phyloP scores from a whole-genome alignment of 495 filamentous ascomycete genomes.

The Peziza echinospora region DNA sequence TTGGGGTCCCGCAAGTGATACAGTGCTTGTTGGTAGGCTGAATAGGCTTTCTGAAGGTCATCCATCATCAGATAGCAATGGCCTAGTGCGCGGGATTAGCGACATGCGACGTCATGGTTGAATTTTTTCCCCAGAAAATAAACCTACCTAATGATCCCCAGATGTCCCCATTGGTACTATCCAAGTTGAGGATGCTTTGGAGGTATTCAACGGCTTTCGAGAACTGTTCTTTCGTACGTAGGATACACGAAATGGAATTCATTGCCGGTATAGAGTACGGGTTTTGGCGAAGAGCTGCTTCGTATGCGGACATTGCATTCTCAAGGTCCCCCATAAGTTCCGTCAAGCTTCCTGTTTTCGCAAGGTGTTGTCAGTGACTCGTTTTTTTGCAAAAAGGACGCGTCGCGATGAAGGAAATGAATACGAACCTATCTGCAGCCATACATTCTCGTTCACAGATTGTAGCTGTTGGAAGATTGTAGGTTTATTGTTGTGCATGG shows the following conservation, averaged over 20 bases:
- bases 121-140: no score
- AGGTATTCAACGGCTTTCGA: conserved; percentile 86
- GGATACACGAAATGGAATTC: conserved; percentile 79
- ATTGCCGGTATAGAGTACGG: conserved; percentile 79
- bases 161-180: conserved; percentile 73
- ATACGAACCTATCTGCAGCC: conserved; percentile 72
- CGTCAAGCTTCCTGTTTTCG: conserved; percentile 60
- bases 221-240: conserved; percentile 81
- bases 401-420: conserved; percentile 3
- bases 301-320: conserved; percentile 68
- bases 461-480: conserved; percentile 39
- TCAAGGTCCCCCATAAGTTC: conserved; percentile 78
- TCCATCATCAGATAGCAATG: conserved; percentile 99
- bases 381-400: neutral
- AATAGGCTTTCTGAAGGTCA: conserved; percentile 88
- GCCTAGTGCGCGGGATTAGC: no score
- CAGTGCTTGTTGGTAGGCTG: conserved; percentile 89
- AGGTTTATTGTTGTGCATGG: conserved; percentile 32
- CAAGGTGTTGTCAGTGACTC: neutral
- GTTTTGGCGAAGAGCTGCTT: conserved; percentile 71
- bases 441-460: conserved; percentile 62
- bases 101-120: conserved; percentile 5
- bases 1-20: conserved; percentile 90
- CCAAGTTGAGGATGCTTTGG: conserved; percentile 74
- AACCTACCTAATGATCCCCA: conserved; percentile 78